Conservation (phyloP, 1,284 basidiomycete genomes). For the Sphagnurus paluster region DNA sequence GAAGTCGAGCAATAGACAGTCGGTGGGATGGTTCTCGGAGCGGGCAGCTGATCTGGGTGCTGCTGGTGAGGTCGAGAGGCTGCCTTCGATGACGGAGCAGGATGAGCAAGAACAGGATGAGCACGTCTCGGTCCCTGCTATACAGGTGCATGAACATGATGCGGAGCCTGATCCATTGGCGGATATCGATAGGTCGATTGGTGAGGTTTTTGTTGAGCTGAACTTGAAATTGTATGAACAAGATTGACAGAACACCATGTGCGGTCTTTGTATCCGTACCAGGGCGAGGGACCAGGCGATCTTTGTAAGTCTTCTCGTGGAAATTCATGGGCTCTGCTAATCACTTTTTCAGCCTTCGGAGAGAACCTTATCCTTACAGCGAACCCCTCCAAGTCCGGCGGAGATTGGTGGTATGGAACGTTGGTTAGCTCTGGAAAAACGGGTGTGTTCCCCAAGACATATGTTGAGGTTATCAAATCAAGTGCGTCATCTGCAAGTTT, state of each 20-base stretch:
- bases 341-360: constrained; percentile 62
- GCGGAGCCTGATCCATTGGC: constrained; percentile 55
- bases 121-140: constrained; percentile 53
- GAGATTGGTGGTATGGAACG: constrained; percentile 96
- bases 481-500: constrained; percentile 48
- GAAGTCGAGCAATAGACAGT: constrained; percentile 64
- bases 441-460: constrained; percentile 92
- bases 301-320: constrained; percentile 54
- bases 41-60: constrained; percentile 74
- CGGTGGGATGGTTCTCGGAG: constrained; percentile 90
- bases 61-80: constrained; percentile 36
- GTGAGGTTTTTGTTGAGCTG: constrained; percentile 37
- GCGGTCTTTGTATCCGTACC: constrained; percentile 81
- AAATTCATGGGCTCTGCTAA: background rate
- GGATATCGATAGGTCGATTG: constrained; percentile 74
- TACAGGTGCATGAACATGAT: constrained; percentile 53
- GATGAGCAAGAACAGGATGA: constrained; percentile 57
- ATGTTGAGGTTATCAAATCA: constrained; percentile 71
- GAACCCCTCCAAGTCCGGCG: constrained; percentile 81
- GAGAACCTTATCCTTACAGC: constrained; percentile 82
- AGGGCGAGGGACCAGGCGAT: constrained; percentile 85
- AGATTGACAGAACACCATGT: constrained; percentile 61
- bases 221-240: constrained; percentile 5
- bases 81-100: constrained; percentile 58
- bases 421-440: constrained; percentile 63